Evolutionary conservation across 2,329 filamentous ascomycete genomes (phyloP).

Genomic region (Arthrobotrys entomopaga): DNA sequence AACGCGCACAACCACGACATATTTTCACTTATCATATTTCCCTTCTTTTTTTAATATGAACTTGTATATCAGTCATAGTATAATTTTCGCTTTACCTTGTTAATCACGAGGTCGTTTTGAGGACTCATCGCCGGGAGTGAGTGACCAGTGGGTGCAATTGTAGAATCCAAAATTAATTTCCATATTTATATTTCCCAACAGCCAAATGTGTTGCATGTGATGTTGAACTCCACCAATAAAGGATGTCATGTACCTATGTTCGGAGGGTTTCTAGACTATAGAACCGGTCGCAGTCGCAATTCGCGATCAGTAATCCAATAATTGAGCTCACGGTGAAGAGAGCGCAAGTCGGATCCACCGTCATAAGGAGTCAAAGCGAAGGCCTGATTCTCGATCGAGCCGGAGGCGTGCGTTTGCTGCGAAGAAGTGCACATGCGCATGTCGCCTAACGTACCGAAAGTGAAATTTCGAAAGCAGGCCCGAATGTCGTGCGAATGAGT

Average conservation of each 20-base stretch:
- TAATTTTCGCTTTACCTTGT: not conserved
- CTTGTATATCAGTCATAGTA: not conserved
- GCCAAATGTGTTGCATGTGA: slow-evolving; percentile 51
- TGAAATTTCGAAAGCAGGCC: too few species aligned
- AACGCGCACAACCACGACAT: too few species aligned
- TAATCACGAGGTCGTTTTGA: not conserved
- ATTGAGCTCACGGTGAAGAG: slow-evolving; percentile 21
- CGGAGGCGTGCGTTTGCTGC: slow-evolving; percentile 2
- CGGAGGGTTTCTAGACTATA: not conserved
- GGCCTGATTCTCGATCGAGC: slow-evolving; percentile 19
- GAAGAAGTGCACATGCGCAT: slow-evolving; percentile 3
- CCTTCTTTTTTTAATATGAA: not conserved
- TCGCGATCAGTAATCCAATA: slow-evolving; percentile 40
- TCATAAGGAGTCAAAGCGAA: slow-evolving; percentile 16
- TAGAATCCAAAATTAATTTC: not conserved
- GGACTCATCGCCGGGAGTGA: not conserved
- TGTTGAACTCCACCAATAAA: slow-evolving; percentile 29
- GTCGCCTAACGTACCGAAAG: slow-evolving; percentile 6
- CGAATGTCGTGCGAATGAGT: too few species aligned
- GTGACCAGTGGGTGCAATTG: not conserved
- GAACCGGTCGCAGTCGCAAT: not conserved
- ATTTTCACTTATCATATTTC: not conserved
- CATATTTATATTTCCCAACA: slow-evolving; percentile 37
- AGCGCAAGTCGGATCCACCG: slow-evolving; percentile 46
- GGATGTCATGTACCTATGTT: too few species aligned